These are phyloP conservation scores for Calvatia gigantea DNA, from an alignment of 768 basidiomycete species.

Conservation along the genomic window DNA sequence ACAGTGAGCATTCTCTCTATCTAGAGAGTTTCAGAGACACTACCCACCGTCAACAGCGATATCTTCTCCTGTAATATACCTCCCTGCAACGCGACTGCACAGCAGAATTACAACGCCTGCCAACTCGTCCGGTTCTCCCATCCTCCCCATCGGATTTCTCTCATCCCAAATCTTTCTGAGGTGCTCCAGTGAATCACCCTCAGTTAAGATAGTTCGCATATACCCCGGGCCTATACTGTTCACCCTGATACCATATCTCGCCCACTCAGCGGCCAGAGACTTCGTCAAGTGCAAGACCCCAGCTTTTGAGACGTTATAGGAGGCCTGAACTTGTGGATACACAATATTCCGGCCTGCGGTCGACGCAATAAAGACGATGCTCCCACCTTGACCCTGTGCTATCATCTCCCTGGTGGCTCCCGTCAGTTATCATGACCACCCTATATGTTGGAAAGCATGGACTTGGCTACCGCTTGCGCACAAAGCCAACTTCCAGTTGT, in stretches of 20 bases:
- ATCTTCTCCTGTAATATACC: conserved; percentile 41
- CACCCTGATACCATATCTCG: conserved; percentile 35
- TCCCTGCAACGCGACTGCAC: conserved; percentile 34
- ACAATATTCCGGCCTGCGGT: conserved; percentile 40
- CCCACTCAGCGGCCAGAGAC: conserved; percentile 41
- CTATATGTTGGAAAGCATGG: not conserved
- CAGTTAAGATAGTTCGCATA: conserved; percentile 40
- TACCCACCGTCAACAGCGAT: conserved; percentile 40
- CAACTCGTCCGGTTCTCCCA: conserved; percentile 39
- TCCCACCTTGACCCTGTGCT: conserved; percentile 34
- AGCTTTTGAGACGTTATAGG: conserved; percentile 41
- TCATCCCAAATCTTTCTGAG: conserved; percentile 32
- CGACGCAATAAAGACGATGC: conserved; percentile 40
- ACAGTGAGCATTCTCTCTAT: too few relatives aligned
- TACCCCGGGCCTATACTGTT: conserved; percentile 44
- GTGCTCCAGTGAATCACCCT: conserved; percentile 26
- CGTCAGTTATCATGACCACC: not conserved
- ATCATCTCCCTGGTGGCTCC: conserved; percentile 34
- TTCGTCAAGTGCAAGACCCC: conserved; percentile 34
- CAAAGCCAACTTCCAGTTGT: conserved; percentile 45
- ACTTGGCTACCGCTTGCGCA: conserved; percentile 37
- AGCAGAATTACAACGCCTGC: conserved; percentile 35
- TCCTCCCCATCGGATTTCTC: conserved; percentile 39
- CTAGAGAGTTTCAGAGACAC: too few relatives aligned
- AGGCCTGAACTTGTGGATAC: conserved; percentile 37